Conservation (phyloP, 1,284 basidiomycete species). For the Moesziomyces sp. region DNA sequence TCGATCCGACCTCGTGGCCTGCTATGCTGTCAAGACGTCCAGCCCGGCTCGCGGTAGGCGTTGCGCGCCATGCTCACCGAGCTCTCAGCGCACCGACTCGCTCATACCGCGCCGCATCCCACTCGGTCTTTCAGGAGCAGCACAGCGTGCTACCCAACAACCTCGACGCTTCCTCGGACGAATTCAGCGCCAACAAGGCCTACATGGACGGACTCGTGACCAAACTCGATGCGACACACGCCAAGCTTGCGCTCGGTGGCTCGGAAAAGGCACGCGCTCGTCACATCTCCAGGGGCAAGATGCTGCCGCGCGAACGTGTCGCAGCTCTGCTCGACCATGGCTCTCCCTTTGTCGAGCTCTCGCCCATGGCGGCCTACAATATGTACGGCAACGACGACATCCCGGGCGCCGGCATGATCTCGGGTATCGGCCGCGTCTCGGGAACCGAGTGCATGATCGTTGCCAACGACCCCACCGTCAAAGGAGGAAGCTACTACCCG, state of each 20-base stretch:
- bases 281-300: conserved; percentile 83
- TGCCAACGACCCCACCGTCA: conserved; percentile 80
- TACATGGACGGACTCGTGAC: conserved; percentile 55
- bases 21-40: conserved; percentile 23
- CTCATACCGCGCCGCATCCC: conserved; percentile 26
- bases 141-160: conserved; percentile 55
- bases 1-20: background rate
- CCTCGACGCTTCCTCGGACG: conserved; percentile 46
- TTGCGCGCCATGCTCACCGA: conserved; percentile 7
- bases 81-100: conserved; percentile 2
- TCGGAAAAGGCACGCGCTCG: conserved; percentile 77
- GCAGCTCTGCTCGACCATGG: conserved; percentile 81
- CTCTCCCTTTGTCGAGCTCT: conserved; percentile 90
- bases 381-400: conserved; percentile 83
- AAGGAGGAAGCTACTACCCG: conserved; percentile 73
- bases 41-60: conserved; percentile 9
- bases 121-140: conserved; percentile 41
- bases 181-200: conserved; percentile 52
- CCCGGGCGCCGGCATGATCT: conserved; percentile 89
- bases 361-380: conserved; percentile 84
- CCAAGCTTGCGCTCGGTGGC: conserved; percentile 68
- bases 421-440: conserved; percentile 83
- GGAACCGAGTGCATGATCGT: conserved; percentile 86
- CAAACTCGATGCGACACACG: conserved; percentile 51
- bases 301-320: conserved; percentile 81